Base-by-base conservation (phyloP, 179 eudicot genomes). In the Dionaea muscipula region DNA sequence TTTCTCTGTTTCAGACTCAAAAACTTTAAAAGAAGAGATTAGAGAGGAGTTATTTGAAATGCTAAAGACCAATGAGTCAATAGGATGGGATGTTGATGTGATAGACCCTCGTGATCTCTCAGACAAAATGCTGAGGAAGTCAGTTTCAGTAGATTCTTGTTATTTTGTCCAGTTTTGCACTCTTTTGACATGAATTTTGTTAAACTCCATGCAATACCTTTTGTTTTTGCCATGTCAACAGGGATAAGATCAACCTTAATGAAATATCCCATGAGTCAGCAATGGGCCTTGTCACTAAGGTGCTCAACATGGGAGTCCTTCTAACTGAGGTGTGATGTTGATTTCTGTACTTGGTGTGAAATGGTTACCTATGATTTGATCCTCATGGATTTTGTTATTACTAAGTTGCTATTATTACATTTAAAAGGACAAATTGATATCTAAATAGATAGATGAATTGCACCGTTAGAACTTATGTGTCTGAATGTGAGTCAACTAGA, bases 51-150 rank as follows among this genome's bases (percentile, higher is more conserved):
- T 91, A 55, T 91, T 84, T 77, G 98, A 84, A 61, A 72, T 60
- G 48, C 73, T 91, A 74, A 91, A 91, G 75, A 62, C 72, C 57
- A 84, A 91, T 71, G 81, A 69, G 59, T 75, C 86, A 20, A 80
- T 91, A 54, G 95, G 98, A 62, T 91, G 98, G 98, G 85, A 79
- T 65, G 98, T 79, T 65, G 95, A 91, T 69, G 87, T 86, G 48
- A 84, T 91, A 60, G 98, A 82, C 68, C 94, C 97, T 15, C 71
- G 84, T 69, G 98, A 86, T 53, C 85, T 86, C 38, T 86, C 98
- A 14, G 91, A 88, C 52, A 91, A 91, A 82, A 91, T 91, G 98
- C 68, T 91, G 59, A 77, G 75, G 71, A 86, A 79, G 94, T 87
- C 59, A 75, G 77, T 69, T 18, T 23, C n/a, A 19, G 47, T 47